These are phyloP conservation scores for Arabis alpina DNA, from an alignment of 345 rosid genomes.

Conservation along the genomic window DNA sequence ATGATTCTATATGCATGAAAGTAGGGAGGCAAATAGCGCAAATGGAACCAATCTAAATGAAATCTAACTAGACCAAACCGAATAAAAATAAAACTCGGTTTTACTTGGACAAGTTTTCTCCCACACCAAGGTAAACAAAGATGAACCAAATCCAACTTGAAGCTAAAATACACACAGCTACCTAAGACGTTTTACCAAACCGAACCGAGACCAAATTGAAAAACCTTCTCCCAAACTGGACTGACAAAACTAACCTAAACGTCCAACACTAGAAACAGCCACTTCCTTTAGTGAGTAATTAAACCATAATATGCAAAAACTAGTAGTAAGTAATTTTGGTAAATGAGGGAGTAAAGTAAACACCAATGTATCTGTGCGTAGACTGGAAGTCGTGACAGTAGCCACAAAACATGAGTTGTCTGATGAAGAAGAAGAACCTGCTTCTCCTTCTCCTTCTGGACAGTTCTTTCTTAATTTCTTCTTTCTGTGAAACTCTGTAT, in stretches of 20 bases:
- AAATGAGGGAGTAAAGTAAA: neutral
- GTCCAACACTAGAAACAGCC: neutral
- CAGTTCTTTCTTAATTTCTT: conserved; percentile 14
- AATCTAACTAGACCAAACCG: neutral
- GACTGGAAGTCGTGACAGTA: neutral
- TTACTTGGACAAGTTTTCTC: neutral
- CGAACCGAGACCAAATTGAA: too few relatives aligned
- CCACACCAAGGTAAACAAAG: conserved; percentile 1
- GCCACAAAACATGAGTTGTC: conserved; percentile 12
- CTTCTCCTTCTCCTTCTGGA: neutral
- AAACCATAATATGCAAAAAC: neutral
- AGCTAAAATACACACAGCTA: too few relatives aligned
- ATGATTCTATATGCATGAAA: too few relatives aligned
- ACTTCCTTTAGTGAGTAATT: too few relatives aligned
- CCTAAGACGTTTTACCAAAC: too few relatives aligned
- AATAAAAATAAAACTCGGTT: neutral
- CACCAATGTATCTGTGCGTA: conserved; percentile 22
- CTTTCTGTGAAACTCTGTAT: conserved; percentile 6
- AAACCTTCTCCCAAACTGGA: conserved; percentile 1
- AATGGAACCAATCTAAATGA: neutral
- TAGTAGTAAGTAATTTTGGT: neutral
- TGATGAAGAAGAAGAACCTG: conserved; percentile 9
- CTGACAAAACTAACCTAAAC: neutral
- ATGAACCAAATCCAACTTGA: neutral
- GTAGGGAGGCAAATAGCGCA: too few relatives aligned